Conservation (phyloP, 164 flowering plant species). For the Dillenia suffruticosa region DNA sequence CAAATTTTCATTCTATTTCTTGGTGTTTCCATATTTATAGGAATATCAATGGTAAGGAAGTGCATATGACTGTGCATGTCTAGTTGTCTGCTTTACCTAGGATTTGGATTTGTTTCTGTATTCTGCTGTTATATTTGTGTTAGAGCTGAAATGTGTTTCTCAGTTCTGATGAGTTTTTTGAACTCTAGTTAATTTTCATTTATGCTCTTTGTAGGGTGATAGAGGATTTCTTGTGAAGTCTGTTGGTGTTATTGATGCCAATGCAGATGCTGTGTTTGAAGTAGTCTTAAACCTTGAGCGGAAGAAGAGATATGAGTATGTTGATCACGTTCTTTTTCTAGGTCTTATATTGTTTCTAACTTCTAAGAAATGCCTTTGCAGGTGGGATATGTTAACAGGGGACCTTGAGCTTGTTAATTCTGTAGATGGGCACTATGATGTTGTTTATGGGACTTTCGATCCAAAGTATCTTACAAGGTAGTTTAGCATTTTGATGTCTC, state of each 20-base stretch:
- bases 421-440: constrained; percentile 74
- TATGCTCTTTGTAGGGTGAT: constrained; percentile 40
- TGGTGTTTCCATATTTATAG: no score
- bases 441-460: constrained; percentile 75
- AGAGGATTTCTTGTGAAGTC: constrained; percentile 74
- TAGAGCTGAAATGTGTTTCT: no score
- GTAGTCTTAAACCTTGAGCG: constrained; percentile 60
- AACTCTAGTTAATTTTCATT: neutral
- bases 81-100: no score
- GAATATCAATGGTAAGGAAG: no score
- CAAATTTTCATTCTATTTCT: no score
- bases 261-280: constrained; percentile 80
- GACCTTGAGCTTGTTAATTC: constrained; percentile 83
- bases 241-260: constrained; percentile 86
- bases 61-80: no score
- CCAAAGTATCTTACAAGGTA: constrained; percentile 64
- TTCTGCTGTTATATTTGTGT: neutral
- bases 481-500: neutral
- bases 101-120: neutral
- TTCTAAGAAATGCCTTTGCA: constrained; percentile 41
- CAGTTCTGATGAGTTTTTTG: no score
- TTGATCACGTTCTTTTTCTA: constrained; percentile 5
- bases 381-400: constrained; percentile 91
- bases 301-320: constrained; percentile 84
- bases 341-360: constrained; percentile 1